phyloP scores from a whole-genome alignment of 1,139 yeast genomes.

The Yarrowia galli region DNA sequence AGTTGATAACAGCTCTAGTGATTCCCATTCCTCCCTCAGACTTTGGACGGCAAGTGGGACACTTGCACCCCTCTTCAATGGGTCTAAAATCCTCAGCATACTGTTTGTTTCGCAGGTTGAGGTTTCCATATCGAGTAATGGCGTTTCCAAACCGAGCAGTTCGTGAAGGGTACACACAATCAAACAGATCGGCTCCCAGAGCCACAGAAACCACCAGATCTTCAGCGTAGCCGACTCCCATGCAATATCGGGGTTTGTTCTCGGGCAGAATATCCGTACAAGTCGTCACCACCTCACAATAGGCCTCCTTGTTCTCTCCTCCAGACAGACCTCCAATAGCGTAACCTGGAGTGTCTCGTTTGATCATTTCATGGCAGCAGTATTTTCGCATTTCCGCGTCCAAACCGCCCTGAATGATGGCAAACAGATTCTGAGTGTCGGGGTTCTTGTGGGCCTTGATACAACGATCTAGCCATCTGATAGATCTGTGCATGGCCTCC shows the following conservation, averaged over 20 bases:
- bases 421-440: slow-evolving; percentile 54
- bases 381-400: slow-evolving; percentile 52
- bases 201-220: slow-evolving; percentile 57
- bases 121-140: slow-evolving; percentile 52
- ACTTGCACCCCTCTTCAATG: slow-evolving; percentile 54
- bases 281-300: slow-evolving; percentile 52
- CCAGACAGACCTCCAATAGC: slow-evolving; percentile 59
- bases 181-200: slow-evolving; percentile 57
- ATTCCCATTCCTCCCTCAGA: slow-evolving; percentile 52
- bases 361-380: slow-evolving; percentile 55
- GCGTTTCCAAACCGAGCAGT: slow-evolving; percentile 59
- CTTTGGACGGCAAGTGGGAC: slow-evolving; percentile 53
- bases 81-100: slow-evolving; percentile 52
- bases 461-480: slow-evolving; percentile 57
- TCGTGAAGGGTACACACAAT: slow-evolving; percentile 57
- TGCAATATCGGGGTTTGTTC: slow-evolving; percentile 56
- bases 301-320: slow-evolving; percentile 55
- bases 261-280: slow-evolving; percentile 55
- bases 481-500: slow-evolving; percentile 56
- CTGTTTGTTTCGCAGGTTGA: slow-evolving; percentile 51
- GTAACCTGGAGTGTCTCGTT: slow-evolving; percentile 57
- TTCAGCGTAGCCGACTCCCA: slow-evolving; percentile 60
- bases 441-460: slow-evolving; percentile 56
- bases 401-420: slow-evolving; percentile 58
- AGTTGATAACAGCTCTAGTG: slow-evolving; percentile 52